Evolutionary conservation across 1,284 basidiomycete genomes (phyloP).

Genomic region (Crucibulum parvulum): DNA sequence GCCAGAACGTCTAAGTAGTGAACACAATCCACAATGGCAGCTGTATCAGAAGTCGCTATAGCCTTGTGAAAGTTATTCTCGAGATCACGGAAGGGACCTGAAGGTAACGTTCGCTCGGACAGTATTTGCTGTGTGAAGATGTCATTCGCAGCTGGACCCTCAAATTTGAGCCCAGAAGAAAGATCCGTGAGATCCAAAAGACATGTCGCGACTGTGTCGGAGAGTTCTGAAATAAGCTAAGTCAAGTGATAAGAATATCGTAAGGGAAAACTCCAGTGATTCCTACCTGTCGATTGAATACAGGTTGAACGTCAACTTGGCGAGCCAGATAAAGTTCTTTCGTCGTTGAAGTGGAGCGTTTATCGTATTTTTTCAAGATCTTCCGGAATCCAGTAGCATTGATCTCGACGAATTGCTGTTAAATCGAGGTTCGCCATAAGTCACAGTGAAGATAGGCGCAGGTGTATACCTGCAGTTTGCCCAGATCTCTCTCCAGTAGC

Average conservation of each 20-base stretch:
- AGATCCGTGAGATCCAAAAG: conserved; percentile 91
- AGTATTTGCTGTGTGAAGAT: conserved; percentile 78
- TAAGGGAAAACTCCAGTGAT: conserved; percentile 6
- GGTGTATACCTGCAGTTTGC: conserved; percentile 85
- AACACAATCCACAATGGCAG: conserved; percentile 74
- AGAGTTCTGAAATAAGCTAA: conserved; percentile 92
- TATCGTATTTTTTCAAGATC: conserved; percentile 99
- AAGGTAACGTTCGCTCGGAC: conserved; percentile 63
- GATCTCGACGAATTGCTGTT: conserved; percentile 95
- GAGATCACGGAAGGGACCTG: conserved; percentile 85
- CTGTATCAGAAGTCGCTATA: conserved; percentile 64
- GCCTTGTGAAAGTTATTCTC: conserved; percentile 87
- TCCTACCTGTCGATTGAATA: conserved; percentile 92
- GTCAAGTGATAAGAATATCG: conserved; percentile 10
- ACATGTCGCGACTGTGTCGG: conserved; percentile 94
- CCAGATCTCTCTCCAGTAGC: conserved; percentile 94
- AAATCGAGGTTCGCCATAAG: conserved; percentile 26
- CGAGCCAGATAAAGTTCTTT: conserved; percentile 97
- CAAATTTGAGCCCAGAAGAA: conserved; percentile 76
- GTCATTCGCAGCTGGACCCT: conserved; percentile 63
- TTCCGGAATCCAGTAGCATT: conserved; percentile 98
- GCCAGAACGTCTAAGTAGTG: conserved; percentile 73
- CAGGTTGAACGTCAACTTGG: conserved; percentile 98
- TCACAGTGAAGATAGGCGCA: conserved; percentile 16
- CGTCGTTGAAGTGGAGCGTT: conserved; percentile 91